Conservation (phyloP, 1,284 basidiomycete genomes). For the Puccinia polysora region DNA sequence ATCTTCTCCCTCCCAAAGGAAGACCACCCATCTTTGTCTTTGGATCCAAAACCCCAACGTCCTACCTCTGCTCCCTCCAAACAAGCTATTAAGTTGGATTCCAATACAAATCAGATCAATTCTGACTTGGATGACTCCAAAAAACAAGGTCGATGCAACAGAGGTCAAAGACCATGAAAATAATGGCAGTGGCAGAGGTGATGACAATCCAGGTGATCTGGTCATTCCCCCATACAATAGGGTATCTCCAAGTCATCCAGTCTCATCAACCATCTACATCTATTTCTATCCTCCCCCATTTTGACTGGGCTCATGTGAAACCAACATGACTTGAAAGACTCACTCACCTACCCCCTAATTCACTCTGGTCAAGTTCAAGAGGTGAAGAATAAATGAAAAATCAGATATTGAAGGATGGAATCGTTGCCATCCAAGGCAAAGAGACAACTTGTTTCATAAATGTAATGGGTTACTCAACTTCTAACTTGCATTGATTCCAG, state of each 20-base stretch:
- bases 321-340: background rate
- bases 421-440: slow-evolving; percentile 92
- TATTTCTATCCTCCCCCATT: background rate
- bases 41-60: slow-evolving; percentile 22
- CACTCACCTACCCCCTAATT: background rate
- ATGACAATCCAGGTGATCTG: slow-evolving; percentile 67
- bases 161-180: slow-evolving; percentile 66
- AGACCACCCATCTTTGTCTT: slow-evolving; percentile 15
- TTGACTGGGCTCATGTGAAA: slow-evolving; percentile 35
- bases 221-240: slow-evolving; percentile 99
- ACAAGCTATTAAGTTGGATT: slow-evolving; percentile 51
- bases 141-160: slow-evolving; percentile 61
- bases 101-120: slow-evolving; percentile 76
- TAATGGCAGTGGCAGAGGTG: slow-evolving; percentile 55
- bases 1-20: background rate
- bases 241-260: slow-evolving; percentile 58
- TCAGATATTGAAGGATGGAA: slow-evolving; percentile 96
- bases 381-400: slow-evolving; percentile 99
- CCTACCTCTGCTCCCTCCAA: slow-evolving; percentile 19
- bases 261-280: background rate
- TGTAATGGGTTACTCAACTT: slow-evolving; percentile 60
- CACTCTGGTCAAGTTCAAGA: slow-evolving; percentile 69
- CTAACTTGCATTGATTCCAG: background rate
- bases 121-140: slow-evolving; percentile 89
- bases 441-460: slow-evolving; percentile 96